These are phyloP conservation scores for Parvularia atlantis DNA, from an alignment of 78 protist species.

Conservation along the genomic window DNA sequence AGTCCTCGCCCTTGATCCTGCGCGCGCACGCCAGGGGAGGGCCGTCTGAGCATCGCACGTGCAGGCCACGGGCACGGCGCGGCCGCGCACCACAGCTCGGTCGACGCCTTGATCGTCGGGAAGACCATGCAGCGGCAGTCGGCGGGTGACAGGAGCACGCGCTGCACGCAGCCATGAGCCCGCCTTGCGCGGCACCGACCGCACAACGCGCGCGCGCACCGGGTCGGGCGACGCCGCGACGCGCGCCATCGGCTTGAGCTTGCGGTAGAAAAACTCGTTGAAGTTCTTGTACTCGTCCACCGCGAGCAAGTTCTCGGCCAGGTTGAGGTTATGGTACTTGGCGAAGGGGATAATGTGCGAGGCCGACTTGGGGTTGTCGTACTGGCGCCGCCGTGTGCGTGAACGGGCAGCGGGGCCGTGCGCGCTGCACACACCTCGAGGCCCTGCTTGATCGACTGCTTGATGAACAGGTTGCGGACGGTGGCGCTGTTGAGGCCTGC, in stretches of 20 bases:
- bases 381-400: no score
- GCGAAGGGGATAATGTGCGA: background rate
- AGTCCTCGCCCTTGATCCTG: no score
- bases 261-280: conserved; percentile 63
- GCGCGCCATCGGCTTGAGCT: conserved; percentile 48
- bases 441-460: no score
- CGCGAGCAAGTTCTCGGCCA: conserved; percentile 44
- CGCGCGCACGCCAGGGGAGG: no score
- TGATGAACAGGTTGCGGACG: no score
- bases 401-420: no score
- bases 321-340: background rate
- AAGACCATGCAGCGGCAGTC: conserved; percentile 54
- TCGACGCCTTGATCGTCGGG: conserved; percentile 11
- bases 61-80: background rate
- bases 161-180: no score
- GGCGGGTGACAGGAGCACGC: conserved; percentile 42
- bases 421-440: no score
- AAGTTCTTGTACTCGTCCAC: conserved; percentile 30
- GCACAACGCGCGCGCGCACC: no score
- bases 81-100: background rate
- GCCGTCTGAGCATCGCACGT: background rate
- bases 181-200: no score
- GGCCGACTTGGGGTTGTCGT: no score
- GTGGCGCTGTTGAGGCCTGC: no score
- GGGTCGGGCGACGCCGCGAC: conserved; percentile 31